These are phyloP conservation scores for Trichosporon sp. DNA, from an alignment of 1,284 basidiomycete genomes.

Conservation along the genomic window DNA sequence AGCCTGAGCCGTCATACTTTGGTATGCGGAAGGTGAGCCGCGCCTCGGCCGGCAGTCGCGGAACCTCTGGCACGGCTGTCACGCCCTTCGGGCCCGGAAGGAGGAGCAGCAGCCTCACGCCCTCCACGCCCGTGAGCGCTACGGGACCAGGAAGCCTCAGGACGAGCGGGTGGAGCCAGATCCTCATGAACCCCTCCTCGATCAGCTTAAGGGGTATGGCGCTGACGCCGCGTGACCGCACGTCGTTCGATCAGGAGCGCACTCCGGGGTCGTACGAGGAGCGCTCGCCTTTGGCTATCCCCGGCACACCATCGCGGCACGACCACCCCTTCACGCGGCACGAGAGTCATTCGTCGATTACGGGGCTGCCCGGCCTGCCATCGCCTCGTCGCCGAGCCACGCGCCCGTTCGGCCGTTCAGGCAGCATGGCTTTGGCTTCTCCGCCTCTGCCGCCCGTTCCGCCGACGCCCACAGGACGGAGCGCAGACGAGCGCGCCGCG, in stretches of 20 bases:
- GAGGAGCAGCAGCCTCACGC: conserved; percentile 20
- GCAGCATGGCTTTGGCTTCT: conserved; percentile 4
- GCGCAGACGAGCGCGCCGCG: neutral
- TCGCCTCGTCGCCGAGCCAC: conserved; percentile 1
- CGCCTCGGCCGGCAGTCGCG: neutral
- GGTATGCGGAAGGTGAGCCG: conserved; percentile 36
- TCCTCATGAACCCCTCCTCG: conserved; percentile 45
- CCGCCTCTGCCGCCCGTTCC: neutral
- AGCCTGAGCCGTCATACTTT: conserved; percentile 54
- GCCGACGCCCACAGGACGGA: neutral
- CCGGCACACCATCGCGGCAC: conserved; percentile 20
- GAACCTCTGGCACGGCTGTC: conserved; percentile 1
- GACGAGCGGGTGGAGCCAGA: conserved; percentile 51
- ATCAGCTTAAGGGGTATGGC: conserved; percentile 43
- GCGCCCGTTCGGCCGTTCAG: conserved; percentile 21
- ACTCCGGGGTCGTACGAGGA: conserved; percentile 5
- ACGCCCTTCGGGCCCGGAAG: neutral
- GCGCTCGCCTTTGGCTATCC: conserved; percentile 32
- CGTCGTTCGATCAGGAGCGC: conserved; percentile 39
- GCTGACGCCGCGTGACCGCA: conserved; percentile 44
- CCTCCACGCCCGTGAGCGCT: conserved; percentile 19
- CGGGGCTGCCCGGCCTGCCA: neutral
- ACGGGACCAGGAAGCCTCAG: conserved; percentile 35
- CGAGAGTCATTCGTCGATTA: neutral
- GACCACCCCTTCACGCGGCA: conserved; percentile 7